Base-by-base conservation (phyloP, 805 yeast species). In the Sugiyamaella valdiviana region DNA sequence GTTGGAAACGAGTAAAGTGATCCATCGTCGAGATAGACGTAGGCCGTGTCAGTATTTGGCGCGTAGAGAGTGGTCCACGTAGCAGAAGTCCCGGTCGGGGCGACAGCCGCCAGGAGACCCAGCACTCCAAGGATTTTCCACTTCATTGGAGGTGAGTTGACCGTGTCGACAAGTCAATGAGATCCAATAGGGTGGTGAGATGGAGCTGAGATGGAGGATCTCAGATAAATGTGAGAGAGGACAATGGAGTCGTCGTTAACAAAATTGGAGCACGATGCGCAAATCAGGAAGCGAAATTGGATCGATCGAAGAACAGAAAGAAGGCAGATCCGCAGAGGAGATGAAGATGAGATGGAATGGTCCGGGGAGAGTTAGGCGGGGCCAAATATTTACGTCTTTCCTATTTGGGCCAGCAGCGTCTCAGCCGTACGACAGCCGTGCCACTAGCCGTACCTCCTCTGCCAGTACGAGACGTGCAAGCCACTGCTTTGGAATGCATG, bases 11-110 rank as follows among this genome's bases (percentile, higher is more conserved):
- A 26, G 39, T 47, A 57, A 3, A 57, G 48, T 15, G 55, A 39
- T 5, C 61, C 61, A 37, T 55, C 53, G 12, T 44, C 37, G 36
- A 50, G 45, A 37, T 55, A 54, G 2, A 59, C 26, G 40, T 49
- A 59, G 1, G 55, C 63, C 9, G 19, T 19, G 5, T 59, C 35
- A 38, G 42, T 44, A 24, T 58, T 57, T n/a, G 56, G 37, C 14
- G 50, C 44, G 49, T 59, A 58, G 3, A 58, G 50, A 14, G 55
- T 50, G 36, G 56, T 53, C 60, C 62, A 52, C 23, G 41, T 38
- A 37, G 48, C 48, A 23, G 44, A 16, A 10, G 32, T n/a, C n/a
- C 32, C 32, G 6, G 29, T 14, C n/a, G 29, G 10, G 20, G 39
- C 20, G 15, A 15, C 39, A 17, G 7, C 39, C 14, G 4, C 32